These are phyloP conservation scores for Candida ulmi DNA, from an alignment of 805 yeast species.

Conservation along the genomic window DNA sequence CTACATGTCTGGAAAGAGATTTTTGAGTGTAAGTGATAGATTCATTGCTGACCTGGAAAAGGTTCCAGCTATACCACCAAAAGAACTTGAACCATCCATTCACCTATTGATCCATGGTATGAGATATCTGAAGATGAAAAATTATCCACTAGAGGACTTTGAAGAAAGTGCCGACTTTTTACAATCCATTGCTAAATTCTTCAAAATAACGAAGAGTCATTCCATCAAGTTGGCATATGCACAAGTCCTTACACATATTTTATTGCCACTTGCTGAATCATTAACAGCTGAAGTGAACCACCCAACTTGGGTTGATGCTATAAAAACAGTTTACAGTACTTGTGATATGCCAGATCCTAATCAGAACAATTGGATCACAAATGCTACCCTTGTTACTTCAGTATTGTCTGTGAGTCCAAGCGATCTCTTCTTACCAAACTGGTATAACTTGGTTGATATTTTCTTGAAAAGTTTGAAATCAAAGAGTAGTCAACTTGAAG, in stretches of 20 bases:
- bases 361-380: constrained; percentile 57
- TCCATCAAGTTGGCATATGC: constrained; percentile 73
- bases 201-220: constrained; percentile 56
- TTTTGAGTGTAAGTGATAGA: constrained; percentile 84
- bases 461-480: constrained; percentile 60
- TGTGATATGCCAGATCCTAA: constrained; percentile 38
- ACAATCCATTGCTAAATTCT: constrained; percentile 81
- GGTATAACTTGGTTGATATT: constrained; percentile 67
- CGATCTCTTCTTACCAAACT: constrained; percentile 61
- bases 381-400: constrained; percentile 64
- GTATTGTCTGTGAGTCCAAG: constrained; percentile 77
- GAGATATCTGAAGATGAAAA: constrained; percentile 73
- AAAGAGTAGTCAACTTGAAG: constrained; percentile 37
- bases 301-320: constrained; percentile 89
- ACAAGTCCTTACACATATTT: constrained; percentile 69
- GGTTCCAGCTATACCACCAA: constrained; percentile 48
- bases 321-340: constrained; percentile 52
- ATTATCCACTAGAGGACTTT: constrained; percentile 82
- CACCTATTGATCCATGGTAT: constrained; percentile 84
- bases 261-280: constrained; percentile 77
- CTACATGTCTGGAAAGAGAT: constrained; percentile 79
- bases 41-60: constrained; percentile 91
- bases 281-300: constrained; percentile 94
- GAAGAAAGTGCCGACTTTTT: constrained; percentile 93
- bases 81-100: constrained; percentile 53